A percentile compares a stretch with the other conserved stretches of the same genome.
These are phyloP conservation scores for Dothistroma pini DNA, from an alignment of 2,329 filamentous ascomycete genomes.

Conservation along the genomic window DNA sequence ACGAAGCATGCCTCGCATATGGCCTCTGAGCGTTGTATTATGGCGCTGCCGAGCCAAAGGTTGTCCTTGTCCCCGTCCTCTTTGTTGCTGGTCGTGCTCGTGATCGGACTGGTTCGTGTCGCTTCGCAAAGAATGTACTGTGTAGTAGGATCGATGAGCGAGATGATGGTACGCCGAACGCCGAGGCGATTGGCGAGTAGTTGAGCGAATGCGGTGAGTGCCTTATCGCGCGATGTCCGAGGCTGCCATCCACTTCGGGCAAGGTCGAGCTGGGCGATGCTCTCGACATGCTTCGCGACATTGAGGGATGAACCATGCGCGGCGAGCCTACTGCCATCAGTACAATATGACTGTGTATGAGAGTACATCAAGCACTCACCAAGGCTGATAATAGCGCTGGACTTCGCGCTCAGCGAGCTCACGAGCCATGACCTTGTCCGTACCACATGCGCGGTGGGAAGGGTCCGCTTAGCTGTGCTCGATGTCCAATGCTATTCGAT, in stretches of 20 bases:
- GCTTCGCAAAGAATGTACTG: slow-evolving; percentile 53
- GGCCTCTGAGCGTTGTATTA: slow-evolving; percentile 34
- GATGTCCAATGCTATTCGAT: not conserved
- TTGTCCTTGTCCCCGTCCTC: slow-evolving; percentile 33
- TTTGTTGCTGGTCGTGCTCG: not conserved
- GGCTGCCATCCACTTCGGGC: slow-evolving; percentile 25
- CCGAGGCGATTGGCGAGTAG: slow-evolving; percentile 38
- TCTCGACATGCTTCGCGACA: slow-evolving; percentile 28
- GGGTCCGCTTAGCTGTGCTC: not conserved
- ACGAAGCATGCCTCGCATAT: slow-evolving; percentile 34
- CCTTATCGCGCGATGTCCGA: slow-evolving; percentile 29
- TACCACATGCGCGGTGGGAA: not conserved
- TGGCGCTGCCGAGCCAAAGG: slow-evolving; percentile 33
- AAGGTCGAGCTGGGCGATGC: slow-evolving; percentile 22
- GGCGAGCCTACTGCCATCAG: slow-evolving; percentile 17
- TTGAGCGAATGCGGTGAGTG: slow-evolving; percentile 47
- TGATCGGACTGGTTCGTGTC: slow-evolving; percentile 35
- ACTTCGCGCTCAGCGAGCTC: slow-evolving; percentile 1
- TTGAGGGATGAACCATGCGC: slow-evolving; percentile 25
- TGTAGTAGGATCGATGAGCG: slow-evolving; percentile 46
- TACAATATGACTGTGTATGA: slow-evolving; percentile 12
- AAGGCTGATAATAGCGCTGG: slow-evolving; percentile 19
- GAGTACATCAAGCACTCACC: not conserved
- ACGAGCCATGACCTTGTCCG: not conserved
- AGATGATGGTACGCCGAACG: slow-evolving; percentile 38